A percentile compares a stretch with the other conserved stretches of the same genome.
phyloP scores from a whole-genome alignment of 2,329 filamentous ascomycete genomes.

The Colletotrichum sojae region DNA sequence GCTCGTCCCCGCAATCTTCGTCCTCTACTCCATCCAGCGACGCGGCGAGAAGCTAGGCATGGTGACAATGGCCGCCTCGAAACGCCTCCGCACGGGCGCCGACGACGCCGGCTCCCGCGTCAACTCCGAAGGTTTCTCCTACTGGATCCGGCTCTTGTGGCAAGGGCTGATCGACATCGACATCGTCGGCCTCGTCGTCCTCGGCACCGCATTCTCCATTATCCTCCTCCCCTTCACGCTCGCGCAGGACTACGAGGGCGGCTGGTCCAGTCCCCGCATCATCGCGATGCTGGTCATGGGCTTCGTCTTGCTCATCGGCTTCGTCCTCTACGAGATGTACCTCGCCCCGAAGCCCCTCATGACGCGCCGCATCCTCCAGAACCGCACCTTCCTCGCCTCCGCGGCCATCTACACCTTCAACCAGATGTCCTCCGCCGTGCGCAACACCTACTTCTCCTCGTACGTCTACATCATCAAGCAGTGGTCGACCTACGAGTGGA shows the following conservation, averaged over 20 bases:
- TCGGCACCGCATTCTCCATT: conserved; percentile 69
- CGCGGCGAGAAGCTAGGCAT: conserved; percentile 70
- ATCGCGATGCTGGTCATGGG: conserved; percentile 46
- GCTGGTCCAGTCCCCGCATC: conserved; percentile 52
- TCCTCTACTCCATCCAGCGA: conserved; percentile 69
- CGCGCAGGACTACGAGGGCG: conserved; percentile 49
- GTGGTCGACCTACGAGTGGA: conserved; percentile 59
- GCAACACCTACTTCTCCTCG: conserved; percentile 54
- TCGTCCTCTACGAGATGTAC: conserved; percentile 52
- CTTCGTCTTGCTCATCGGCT: conserved; percentile 48
- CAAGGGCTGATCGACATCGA: conserved; percentile 71
- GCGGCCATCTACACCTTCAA: conserved; percentile 51
- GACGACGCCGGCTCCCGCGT: conserved; percentile 8
- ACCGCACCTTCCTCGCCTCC: conserved; percentile 50
- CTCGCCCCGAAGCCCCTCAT: conserved; percentile 51
- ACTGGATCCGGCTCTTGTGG: conserved; percentile 44
- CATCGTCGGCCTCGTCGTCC: conserved; percentile 68
- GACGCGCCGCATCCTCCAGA: conserved; percentile 49
- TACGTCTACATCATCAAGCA: conserved; percentile 58
- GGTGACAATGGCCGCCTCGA: conserved; percentile 52
- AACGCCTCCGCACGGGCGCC: conserved; percentile 52
- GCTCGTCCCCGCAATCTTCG: conserved; percentile 68
- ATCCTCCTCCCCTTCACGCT: conserved; percentile 77
- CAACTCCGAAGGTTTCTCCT: conserved; percentile 29
- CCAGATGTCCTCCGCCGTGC: conserved; percentile 52